phyloP scores from a whole-genome alignment of 2,329 filamentous ascomycete species.

The Paraconiothyrium sp. region DNA sequence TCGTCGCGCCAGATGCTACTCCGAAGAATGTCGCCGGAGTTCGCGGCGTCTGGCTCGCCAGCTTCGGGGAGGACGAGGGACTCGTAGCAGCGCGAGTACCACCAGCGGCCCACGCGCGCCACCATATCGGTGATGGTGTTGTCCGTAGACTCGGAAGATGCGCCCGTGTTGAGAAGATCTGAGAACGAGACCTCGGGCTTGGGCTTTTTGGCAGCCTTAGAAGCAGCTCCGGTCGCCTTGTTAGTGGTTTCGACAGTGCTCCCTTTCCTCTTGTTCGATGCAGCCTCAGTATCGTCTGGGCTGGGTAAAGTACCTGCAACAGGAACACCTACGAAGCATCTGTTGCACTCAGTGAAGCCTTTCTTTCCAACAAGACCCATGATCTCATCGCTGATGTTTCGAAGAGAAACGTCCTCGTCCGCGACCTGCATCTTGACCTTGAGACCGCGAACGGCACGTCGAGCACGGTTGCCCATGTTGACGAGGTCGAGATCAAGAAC shows the following conservation, averaged over 20 bases:
- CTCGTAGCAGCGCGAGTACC: conserved; percentile 95
- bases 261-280: conserved; percentile 36
- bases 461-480: conserved; percentile 79
- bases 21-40: conserved; percentile 51
- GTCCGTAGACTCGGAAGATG: conserved; percentile 63
- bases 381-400: conserved; percentile 63
- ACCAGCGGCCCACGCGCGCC: conserved; percentile 90
- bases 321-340: conserved; percentile 80
- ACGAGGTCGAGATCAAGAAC: conserved; percentile 82
- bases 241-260: conserved; percentile 38
- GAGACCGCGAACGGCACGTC: conserved; percentile 73
- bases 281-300: conserved; percentile 34
- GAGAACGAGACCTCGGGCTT: conserved; percentile 49
- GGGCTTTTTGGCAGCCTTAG: conserved; percentile 26
- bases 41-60: conserved; percentile 42
- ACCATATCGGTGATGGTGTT: conserved; percentile 93
- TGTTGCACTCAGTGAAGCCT: conserved; percentile 77
- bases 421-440: conserved; percentile 74
- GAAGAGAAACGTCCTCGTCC: conserved; percentile 68
- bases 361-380: conserved; percentile 73
- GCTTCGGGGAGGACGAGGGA: conserved; percentile 61
- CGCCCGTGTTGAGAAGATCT: conserved; percentile 45
- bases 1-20: conserved; percentile 83
- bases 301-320: conserved; percentile 63
- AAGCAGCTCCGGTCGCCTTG: conserved; percentile 27